Conservation (phyloP, 108 stramenopile species). For the Conticribra guillardii region DNA sequence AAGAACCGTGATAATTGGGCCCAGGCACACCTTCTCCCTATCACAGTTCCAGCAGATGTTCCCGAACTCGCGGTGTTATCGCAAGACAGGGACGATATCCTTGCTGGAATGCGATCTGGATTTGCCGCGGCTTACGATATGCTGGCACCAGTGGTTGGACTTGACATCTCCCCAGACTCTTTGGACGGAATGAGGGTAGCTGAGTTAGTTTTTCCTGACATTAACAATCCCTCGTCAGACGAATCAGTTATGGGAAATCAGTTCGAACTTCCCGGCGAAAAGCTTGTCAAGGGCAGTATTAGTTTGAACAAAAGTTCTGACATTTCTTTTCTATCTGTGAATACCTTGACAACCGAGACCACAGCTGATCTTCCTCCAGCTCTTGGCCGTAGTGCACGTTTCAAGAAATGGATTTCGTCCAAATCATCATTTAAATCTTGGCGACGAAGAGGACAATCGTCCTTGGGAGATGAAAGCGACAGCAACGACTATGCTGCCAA, state of each 20-base stretch:
- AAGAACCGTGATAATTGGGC: slow-evolving; percentile 55
- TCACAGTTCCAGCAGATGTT: slow-evolving; percentile 62
- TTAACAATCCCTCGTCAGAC: slow-evolving; percentile 11
- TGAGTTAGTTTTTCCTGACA: slow-evolving; percentile 40
- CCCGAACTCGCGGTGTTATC: slow-evolving; percentile 62
- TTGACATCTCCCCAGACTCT: slow-evolving; percentile 17
- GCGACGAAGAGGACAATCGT: too few species aligned
- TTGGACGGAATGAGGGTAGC: slow-evolving; percentile 32
- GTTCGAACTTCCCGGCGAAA: slow-evolving; percentile 22
- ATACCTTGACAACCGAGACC: neutral
- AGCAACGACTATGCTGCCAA: neutral
- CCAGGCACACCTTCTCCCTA: slow-evolving; percentile 69
- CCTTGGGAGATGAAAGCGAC: too few species aligned
- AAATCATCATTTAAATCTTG: too few species aligned
- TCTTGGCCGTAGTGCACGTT: too few species aligned
- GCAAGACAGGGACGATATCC: slow-evolving; percentile 67
- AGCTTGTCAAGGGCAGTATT: slow-evolving; percentile 16
- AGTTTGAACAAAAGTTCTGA: neutral
- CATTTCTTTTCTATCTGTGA: too few species aligned
- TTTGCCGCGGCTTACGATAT: slow-evolving; percentile 78
- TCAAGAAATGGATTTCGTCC: too few species aligned
- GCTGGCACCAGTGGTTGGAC: slow-evolving; percentile 59
- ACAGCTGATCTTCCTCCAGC: neutral
- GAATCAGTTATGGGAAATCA: slow-evolving; percentile 10
- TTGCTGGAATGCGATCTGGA: slow-evolving; percentile 71